These are phyloP conservation scores for Emergomyces africanus DNA, from an alignment of 2,329 filamentous ascomycete species.

Conservation along the genomic window DNA sequence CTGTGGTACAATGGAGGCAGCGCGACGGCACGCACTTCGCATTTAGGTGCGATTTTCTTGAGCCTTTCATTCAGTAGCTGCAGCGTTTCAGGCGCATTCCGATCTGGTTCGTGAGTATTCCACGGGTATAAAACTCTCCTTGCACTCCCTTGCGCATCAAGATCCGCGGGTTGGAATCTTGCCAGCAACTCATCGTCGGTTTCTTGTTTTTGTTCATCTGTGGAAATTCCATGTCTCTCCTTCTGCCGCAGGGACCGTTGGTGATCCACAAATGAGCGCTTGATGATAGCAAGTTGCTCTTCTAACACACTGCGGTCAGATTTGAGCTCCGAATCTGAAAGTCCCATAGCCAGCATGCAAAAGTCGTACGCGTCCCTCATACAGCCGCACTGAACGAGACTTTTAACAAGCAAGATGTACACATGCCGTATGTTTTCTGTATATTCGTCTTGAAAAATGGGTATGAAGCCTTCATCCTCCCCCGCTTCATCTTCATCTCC, in stretches of 20 bases:
- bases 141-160: slow-evolving; percentile 28
- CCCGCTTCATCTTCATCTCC: slow-evolving; percentile 35
- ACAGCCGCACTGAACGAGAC: slow-evolving; percentile 26
- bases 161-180: slow-evolving; percentile 18
- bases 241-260: background rate
- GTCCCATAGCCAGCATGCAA: slow-evolving; percentile 19
- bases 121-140: slow-evolving; percentile 49
- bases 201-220: background rate
- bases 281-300: slow-evolving; percentile 19
- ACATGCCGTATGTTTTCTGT: slow-evolving; percentile 20
- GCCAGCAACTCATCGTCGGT: slow-evolving; percentile 13
- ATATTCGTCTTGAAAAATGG: slow-evolving; percentile 9
- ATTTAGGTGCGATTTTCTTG: slow-evolving; percentile 59
- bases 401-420: slow-evolving; percentile 25
- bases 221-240: background rate
- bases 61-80: slow-evolving; percentile 59
- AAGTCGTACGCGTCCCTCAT: slow-evolving; percentile 31
- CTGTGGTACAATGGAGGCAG: slow-evolving; percentile 55
- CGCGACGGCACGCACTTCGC: slow-evolving; percentile 62
- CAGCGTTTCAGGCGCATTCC: slow-evolving; percentile 44
- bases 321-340: slow-evolving; percentile 10
- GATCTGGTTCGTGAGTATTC: slow-evolving; percentile 48
- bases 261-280: slow-evolving; percentile 12
- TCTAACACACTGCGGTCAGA: slow-evolving; percentile 10
- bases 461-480: slow-evolving; percentile 22